Conservation (phyloP, 164 flowering plant genomes). For the Umbellularia californica region DNA sequence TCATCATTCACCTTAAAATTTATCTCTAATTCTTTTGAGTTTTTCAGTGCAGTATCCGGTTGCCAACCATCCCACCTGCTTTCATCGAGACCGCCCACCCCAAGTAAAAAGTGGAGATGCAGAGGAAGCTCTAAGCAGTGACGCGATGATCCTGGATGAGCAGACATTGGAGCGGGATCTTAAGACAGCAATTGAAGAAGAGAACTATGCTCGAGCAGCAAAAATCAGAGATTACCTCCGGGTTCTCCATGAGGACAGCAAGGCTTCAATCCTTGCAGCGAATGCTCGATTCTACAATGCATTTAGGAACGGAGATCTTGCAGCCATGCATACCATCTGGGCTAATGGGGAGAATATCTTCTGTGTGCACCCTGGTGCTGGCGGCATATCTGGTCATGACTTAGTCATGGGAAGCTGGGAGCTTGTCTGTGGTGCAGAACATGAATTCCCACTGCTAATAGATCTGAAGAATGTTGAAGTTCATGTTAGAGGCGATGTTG, state of each 20-base stretch:
- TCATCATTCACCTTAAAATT: not conserved
- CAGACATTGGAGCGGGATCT: constrained; percentile 63
- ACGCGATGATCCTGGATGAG: constrained; percentile 53
- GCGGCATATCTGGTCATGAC: constrained; percentile 56
- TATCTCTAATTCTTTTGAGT: not conserved
- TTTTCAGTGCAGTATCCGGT: constrained; percentile 41
- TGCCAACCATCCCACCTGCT: constrained; percentile 16
- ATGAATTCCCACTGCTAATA: constrained; percentile 76
- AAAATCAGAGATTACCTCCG: constrained; percentile 73
- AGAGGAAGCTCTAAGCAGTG: constrained; percentile 41
- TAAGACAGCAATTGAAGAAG: constrained; percentile 65
- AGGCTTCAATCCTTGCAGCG: constrained; percentile 63
- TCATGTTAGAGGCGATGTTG: constrained; percentile 75
- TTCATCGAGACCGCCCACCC: constrained; percentile 28
- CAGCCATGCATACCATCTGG: constrained; percentile 57
- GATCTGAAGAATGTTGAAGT: constrained; percentile 64
- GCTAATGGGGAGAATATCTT: constrained; percentile 59
- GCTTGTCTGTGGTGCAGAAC: constrained; percentile 63
- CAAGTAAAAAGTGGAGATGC: constrained; percentile 50
- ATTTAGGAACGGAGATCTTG: constrained; percentile 57
- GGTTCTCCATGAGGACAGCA: constrained; percentile 66
- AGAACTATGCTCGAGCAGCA: constrained; percentile 80
- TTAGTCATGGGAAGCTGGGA: constrained; percentile 93
- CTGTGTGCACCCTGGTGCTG: constrained; percentile 36
- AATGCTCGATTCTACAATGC: constrained; percentile 75